Evolutionary conservation across 768 basidiomycete species (phyloP), one percentile per base, ranked within the genome.

Genomic region (Amanita inopinata): DNA sequence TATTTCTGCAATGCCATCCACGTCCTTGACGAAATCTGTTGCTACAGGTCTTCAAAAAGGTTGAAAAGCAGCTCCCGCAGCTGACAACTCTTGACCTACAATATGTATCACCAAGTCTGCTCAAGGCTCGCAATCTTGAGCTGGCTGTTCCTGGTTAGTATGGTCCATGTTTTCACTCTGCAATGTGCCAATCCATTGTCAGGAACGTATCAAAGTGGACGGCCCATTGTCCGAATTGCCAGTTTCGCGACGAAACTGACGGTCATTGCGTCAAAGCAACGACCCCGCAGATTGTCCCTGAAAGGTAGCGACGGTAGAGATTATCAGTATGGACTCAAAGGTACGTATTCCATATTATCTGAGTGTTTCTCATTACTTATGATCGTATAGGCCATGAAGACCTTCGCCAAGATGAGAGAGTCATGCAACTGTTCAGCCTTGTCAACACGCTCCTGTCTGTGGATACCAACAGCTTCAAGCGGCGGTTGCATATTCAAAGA

Each of bases 371-470:
- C 15, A 15, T 36, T 34, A 47, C 37, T 46, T 31, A 20, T n/a
- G 39, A 7, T 20, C 43, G 33, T 34, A 8, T 49, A 93, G 91
- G 96, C 5, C 96, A 99, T 61, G 96, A 99, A 65, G 96, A 99
- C 66, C 71, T 99, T 38, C 91, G 96, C 30, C 96, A 98, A 62
- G 96, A 99, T 57, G 96, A 99, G 55, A 78, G 96, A 48, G 96
- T 98, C 43, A 98, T 98, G 94, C 96, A 99, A 60, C 73, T 98
- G 14, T 98, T 98, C 61, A 86, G 96, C 46, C 79, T 99, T 35
- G 86, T 98, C 53, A 99, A 99, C 61, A 94, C 90, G 0, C 66
- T 97, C 2, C 78, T 99, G 20, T 83, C 87, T 5, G 81, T 90
- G 14, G 94, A 99, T 55, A 87, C 91, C 15, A 80, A 87, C 56